Base-by-base conservation (phyloP, 306 rosid species). In the Heteromeles arbutifolia region DNA sequence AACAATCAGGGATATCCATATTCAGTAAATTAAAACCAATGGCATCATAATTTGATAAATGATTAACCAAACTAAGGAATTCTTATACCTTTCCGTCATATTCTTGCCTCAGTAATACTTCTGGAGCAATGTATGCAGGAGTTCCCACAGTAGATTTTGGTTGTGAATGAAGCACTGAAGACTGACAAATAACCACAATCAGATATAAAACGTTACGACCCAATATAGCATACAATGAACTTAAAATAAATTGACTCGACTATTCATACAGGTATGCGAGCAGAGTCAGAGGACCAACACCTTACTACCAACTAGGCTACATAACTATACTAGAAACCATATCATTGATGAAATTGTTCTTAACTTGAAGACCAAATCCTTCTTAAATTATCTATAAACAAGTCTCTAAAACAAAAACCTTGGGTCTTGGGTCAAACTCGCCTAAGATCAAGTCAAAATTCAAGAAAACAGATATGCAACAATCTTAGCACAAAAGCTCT, bases 101-200 rank as follows among this genome's bases (percentile, higher is more conserved):
- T 85, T 90, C 91, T 83, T 90, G 88, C 95, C 84, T 88, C 79
- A 86, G 81, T 32, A 95, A 78, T 74, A 95, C 95, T 86, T 95
- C 97, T 21, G 98, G 98, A 80, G 98, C 98, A 81, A 91, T 94
- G 85, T 94, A 94, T 65, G 98, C 98, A 28, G 97, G 97, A 65
- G 98, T 95, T 74, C 98, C 98, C 34, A 95, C 97, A 25, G 98
- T 90, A 76, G 97, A 95, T 80, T 86, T 95, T 9, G 97, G 98
- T 83, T 95, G 98, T 77, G 98, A 95, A 88, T 95, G 97, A 77
- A 92, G 92, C 82, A 94, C 87, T 1, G 92, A 94, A 56, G 98
- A 94, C 98, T 94, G 93, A 65, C 14, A 69, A 78, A 83, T 66
- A 78, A 65, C 63, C 76, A 78, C 24, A 76, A 77, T 79, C 61